Percentiles rank a stretch among this genome's conserved stretches.
Evolutionary conservation across 2,329 filamentous ascomycete species (phyloP).

Genomic region (Aureobasidium pullulans): DNA sequence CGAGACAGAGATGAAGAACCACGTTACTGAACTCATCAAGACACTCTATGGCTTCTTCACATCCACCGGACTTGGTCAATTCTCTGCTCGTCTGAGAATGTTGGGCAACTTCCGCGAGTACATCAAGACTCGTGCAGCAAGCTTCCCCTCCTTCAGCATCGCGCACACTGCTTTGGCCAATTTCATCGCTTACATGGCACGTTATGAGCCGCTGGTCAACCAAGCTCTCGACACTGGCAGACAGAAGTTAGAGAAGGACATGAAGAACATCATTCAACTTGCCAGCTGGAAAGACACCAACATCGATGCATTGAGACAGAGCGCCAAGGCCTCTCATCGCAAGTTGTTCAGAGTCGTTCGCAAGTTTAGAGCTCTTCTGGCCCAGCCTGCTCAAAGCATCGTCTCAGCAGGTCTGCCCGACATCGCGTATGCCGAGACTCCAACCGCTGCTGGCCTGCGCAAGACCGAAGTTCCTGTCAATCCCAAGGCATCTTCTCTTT

Average conservation of each 20-base stretch:
- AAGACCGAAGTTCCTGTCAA: not conserved
- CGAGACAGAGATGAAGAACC: constrained; percentile 2
- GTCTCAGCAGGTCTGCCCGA: constrained; percentile 23
- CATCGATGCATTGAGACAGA: constrained; percentile 80
- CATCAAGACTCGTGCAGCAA: constrained; percentile 52
- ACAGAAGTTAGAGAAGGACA: constrained; percentile 72
- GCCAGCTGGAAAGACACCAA: constrained; percentile 99
- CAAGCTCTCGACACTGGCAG: constrained; percentile 63
- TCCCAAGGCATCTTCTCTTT: not conserved
- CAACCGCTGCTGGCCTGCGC: not conserved
- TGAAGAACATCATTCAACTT: constrained; percentile 86
- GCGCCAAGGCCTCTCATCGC: constrained; percentile 79
- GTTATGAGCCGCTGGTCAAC: constrained; percentile 60
- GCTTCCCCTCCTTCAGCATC: constrained; percentile 42
- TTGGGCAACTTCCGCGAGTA: constrained; percentile 56
- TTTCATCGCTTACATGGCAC: constrained; percentile 66
- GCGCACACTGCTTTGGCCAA: constrained; percentile 62
- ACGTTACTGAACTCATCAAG: constrained; percentile 48
- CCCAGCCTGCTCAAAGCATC: constrained; percentile 64
- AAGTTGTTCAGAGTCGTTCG: constrained; percentile 87
- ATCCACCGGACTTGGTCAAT: constrained; percentile 73
- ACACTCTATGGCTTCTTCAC: constrained; percentile 74
- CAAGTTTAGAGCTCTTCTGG: constrained; percentile 76
- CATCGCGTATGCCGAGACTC: not conserved
- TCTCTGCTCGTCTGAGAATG: constrained; percentile 61